phyloP scores from a whole-genome alignment of 805 yeast species.

The Saccharomycopsis sp. region DNA sequence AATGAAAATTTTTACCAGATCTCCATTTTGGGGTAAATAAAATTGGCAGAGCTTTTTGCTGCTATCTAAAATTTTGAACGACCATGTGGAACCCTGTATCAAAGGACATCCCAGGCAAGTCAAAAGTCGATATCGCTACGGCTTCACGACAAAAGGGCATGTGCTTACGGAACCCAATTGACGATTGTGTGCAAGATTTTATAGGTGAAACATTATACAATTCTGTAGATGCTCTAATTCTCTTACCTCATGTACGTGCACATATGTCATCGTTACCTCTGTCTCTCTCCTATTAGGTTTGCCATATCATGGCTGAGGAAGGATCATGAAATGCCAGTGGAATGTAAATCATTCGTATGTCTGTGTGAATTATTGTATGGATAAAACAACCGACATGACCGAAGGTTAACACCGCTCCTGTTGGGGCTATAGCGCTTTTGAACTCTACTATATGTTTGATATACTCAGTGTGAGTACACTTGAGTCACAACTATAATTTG shows the following conservation, averaged over 20 bases:
- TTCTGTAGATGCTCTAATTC: neutral
- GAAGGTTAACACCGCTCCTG: no score
- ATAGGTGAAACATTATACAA: neutral
- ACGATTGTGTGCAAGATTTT: no score
- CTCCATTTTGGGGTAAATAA: neutral
- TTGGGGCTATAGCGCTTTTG: no score
- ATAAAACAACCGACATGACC: no score
- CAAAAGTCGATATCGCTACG: neutral
- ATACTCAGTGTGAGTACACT: no score
- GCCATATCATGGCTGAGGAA: neutral
- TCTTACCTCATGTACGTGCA: neutral
- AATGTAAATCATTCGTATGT: neutral
- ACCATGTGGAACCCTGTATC: no score
- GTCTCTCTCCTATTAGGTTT: no score
- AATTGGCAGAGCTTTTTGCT: neutral
- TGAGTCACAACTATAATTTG: no score
- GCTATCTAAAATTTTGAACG: no score
- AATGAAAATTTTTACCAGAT: neutral
- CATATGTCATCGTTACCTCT: neutral
- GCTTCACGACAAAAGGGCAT: neutral
- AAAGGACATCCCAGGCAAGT: no score
- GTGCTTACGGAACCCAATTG: neutral
- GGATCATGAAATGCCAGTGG: neutral
- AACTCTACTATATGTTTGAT: no score
- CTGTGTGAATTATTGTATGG: no score